Conservation (phyloP, 257 asterid genomes). For the Gynochthodes officinalis region DNA sequence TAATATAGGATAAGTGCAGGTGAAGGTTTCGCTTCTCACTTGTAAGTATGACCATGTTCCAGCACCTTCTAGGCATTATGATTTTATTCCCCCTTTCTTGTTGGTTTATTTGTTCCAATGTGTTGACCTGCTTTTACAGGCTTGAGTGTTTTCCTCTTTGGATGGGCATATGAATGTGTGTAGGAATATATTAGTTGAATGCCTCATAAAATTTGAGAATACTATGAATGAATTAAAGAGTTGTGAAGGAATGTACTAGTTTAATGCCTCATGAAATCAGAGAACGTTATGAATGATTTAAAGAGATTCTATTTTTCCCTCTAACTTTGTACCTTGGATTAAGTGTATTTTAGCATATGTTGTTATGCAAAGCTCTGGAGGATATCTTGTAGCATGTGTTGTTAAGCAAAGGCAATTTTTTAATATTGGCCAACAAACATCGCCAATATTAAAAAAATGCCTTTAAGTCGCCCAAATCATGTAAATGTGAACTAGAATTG, state of each 20-base stretch:
- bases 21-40: background rate
- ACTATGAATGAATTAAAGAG: background rate
- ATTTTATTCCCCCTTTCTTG: background rate
- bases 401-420: too few relatives aligned
- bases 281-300: too few relatives aligned
- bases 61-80: background rate
- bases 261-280: background rate
- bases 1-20: background rate
- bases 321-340: background rate
- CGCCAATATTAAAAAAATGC: too few relatives aligned
- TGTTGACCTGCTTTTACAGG: background rate
- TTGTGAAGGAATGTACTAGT: background rate
- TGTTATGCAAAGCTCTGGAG: background rate
- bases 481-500: too few relatives aligned
- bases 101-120: background rate
- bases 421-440: too few relatives aligned
- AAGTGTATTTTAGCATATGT: background rate
- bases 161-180: background rate
- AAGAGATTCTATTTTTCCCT: background rate
- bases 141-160: too few relatives aligned
- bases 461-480: too few relatives aligned
- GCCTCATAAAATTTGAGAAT: background rate
- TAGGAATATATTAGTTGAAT: background rate
- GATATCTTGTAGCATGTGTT: background rate
- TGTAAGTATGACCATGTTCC: constrained; percentile 1